Base-by-base conservation (phyloP, 2,329 filamentous ascomycete species). In the Xylariaceae sp. region DNA sequence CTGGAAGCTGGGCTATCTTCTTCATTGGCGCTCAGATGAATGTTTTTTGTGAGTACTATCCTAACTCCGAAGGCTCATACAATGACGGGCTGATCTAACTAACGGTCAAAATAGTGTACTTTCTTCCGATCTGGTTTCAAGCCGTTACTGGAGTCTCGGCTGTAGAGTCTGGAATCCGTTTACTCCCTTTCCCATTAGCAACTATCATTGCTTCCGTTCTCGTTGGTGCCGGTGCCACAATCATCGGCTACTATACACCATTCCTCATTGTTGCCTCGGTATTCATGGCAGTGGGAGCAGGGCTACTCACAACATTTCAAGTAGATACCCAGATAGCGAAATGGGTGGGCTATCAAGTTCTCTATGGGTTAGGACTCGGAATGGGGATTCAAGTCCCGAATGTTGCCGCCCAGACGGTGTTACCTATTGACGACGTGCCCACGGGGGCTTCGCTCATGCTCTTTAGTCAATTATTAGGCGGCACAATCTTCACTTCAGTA, bases 331-430 rank as follows among this genome's bases (percentile, higher is more conserved):
- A 43, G 2, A 37, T 53, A 19, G 34, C 49, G 36, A 50, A 53
- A 37, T 66, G 66, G 64, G 56, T 66, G 45, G 66, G 69, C 10
- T 71, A 67, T 50, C 68, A 71, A 55, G 52, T 75, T 12, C 20
- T 74, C 3, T 67, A 67, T 48, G 72, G 72, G 29, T 56, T 67
- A 16, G 73, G 71, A 7, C 55, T 70, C 48, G 71, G 71, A n/a
- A 48, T 59, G 12, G 57, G 59, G n/a, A 64, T 71, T 49, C 71
- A 74, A 55, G 64, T 63, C 10, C 68, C 70, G 4, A 69, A 68
- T 42, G 53, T 73, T 20, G 71, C 67, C 1, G 69, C 66, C 8
- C 71, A 74, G 57, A 70, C 67, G 3, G 70, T 72, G 10, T 62
- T 72, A 11, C 54, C 58, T 19, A 54, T 33, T 7, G 49, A 48